phyloP scores from a whole-genome alignment of 169 alveolate species.

The Plasmodium inui region DNA sequence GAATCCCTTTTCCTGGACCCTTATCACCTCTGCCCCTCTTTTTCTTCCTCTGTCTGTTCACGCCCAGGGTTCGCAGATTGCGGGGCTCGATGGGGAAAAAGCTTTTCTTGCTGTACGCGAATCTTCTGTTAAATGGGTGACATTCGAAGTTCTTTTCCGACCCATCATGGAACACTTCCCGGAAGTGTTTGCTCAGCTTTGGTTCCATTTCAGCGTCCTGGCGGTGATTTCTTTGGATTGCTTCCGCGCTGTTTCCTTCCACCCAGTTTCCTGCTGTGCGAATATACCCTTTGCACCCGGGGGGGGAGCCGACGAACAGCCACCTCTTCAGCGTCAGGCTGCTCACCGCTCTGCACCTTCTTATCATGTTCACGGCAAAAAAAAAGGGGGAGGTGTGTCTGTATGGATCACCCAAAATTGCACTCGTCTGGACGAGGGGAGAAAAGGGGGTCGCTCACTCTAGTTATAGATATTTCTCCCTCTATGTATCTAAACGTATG shows the following conservation, averaged over 20 bases:
- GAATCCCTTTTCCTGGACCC: conserved; percentile 85
- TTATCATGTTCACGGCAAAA: conserved; percentile 33
- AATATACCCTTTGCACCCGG: background rate
- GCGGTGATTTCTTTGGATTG: background rate
- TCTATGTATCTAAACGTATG: background rate
- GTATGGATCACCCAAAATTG: too few species aligned
- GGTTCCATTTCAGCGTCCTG: conserved; percentile 1
- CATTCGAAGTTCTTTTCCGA: conserved; percentile 64
- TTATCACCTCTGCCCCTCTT: conserved; percentile 88
- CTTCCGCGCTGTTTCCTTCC: background rate
- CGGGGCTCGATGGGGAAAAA: conserved; percentile 89
- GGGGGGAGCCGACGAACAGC: background rate
- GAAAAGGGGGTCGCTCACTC: background rate
- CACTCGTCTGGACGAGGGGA: background rate
- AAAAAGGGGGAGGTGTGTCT: conserved; percentile 1
- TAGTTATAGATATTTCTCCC: background rate
- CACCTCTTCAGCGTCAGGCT: background rate
- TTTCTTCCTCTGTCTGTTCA: conserved; percentile 80
- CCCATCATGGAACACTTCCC: conserved; percentile 74
- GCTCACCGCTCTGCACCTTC: conserved; percentile 55
- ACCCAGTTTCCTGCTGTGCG: background rate
- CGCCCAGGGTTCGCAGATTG: conserved; percentile 84
- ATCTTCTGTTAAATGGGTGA: conserved; percentile 88
- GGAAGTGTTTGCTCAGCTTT: conserved; percentile 54
- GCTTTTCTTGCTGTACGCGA: conserved; percentile 85